phyloP scores from a whole-genome alignment of 306 rosid genomes.

The Coriaria nepalensis region DNA sequence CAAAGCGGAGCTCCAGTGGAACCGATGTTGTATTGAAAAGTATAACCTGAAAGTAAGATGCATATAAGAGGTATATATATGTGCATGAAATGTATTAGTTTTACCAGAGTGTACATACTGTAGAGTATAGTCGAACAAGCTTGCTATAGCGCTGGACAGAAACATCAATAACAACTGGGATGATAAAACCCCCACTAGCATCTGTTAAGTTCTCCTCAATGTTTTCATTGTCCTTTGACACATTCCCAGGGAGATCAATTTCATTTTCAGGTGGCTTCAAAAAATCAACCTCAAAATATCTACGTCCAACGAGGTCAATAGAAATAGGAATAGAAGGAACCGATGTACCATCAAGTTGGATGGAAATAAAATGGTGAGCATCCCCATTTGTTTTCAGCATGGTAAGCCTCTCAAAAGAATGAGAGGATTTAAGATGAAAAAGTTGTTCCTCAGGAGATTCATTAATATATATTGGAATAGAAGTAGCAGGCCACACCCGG shows the following conservation, averaged over 20 bases:
- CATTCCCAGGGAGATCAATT: slow-evolving; percentile 2
- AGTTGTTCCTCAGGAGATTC: slow-evolving; percentile 54
- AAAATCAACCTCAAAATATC: slow-evolving; percentile 82
- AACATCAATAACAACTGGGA: slow-evolving; percentile 89
- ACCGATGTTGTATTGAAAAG: slow-evolving; percentile 63
- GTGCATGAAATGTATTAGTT: slow-evolving; percentile 7
- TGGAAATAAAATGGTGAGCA: slow-evolving; percentile 60
- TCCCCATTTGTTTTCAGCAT: slow-evolving; percentile 50
- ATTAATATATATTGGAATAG: slow-evolving; percentile 53
- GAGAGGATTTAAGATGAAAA: slow-evolving; percentile 44
- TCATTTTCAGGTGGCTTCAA: slow-evolving; percentile 27
- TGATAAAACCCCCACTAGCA: slow-evolving; percentile 37
- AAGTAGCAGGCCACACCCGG: slow-evolving; percentile 62
- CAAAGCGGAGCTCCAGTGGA: slow-evolving; percentile 87
- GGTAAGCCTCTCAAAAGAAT: slow-evolving; percentile 49
- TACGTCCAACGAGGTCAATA: slow-evolving; percentile 85
- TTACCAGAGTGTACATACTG: slow-evolving; percentile 60
- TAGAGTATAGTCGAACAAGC: slow-evolving; percentile 73
- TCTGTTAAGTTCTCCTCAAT: slow-evolving; percentile 20
- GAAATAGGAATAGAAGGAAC: slow-evolving; percentile 67
- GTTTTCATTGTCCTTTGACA: slow-evolving; percentile 17
- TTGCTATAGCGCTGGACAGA: slow-evolving; percentile 75
- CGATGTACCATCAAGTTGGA: slow-evolving; percentile 85
- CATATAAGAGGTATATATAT: slow-evolving; percentile 13
- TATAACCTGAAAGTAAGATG: slow-evolving; percentile 50